phyloP scores from a whole-genome alignment of 495 filamentous ascomycete genomes.

The Cercophora scortea region DNA sequence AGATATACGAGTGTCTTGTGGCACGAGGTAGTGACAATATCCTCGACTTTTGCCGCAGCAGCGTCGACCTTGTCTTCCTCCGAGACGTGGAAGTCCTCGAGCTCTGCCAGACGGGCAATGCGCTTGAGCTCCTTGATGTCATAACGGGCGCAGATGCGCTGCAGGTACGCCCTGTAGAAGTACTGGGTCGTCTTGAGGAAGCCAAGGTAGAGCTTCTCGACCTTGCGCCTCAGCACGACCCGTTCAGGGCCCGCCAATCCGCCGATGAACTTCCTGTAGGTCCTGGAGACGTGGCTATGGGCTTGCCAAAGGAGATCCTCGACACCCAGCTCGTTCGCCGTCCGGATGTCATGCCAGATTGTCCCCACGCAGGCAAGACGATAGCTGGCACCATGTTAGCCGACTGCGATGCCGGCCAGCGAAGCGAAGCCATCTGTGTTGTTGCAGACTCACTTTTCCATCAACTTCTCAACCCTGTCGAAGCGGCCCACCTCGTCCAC shows the following conservation, averaged over 20 bases:
- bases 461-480: constrained; percentile 48
- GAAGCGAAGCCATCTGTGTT: not conserved
- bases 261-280: constrained; percentile 57
- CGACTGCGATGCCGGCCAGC: constrained; percentile 10
- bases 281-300: constrained; percentile 66
- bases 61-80: constrained; percentile 32
- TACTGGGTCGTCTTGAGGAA: constrained; percentile 81
- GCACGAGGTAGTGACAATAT: constrained; percentile 62
- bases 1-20: constrained; percentile 78
- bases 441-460: constrained; percentile 46
- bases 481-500: constrained; percentile 46
- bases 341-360: constrained; percentile 66
- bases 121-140: constrained; percentile 66
- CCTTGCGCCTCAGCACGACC: constrained; percentile 69
- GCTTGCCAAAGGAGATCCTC: constrained; percentile 72
- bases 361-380: constrained; percentile 61
- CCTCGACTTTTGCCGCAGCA: constrained; percentile 39
- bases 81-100: constrained; percentile 33
- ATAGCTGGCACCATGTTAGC: constrained; percentile 43
- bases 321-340: constrained; percentile 52
- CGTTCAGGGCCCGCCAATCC: constrained; percentile 42
- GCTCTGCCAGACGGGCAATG: constrained; percentile 59
- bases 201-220: constrained; percentile 67
- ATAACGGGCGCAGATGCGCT: constrained; percentile 65
- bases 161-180: constrained; percentile 81